Evolutionary conservation across 2,329 filamentous ascomycete genomes (phyloP), one percentile per base, ranked within the genome.

Genomic region (Hypoxylon sp.): DNA sequence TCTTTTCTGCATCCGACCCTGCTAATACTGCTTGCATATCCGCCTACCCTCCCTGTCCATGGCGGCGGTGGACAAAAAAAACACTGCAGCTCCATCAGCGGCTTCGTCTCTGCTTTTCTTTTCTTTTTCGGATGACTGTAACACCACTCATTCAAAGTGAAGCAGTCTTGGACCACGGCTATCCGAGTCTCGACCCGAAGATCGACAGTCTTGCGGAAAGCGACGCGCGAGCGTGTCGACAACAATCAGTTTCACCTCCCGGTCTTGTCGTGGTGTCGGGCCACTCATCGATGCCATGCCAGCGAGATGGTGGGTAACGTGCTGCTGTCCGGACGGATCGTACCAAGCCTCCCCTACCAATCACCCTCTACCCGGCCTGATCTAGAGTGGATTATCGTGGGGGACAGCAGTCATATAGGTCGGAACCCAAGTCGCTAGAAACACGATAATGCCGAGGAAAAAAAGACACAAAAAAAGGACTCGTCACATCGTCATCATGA

Each of bases 331-430:
- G 53, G 40, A 55, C 43, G 50, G 38, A 48, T 47, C 47, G 53
- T 29, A 35, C 20, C 31, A 49, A 55, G 18, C n/a, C n/a, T 45
- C 35, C 55, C 45, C 51, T 61, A 47, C 58, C 61, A 64, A 60
- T 63, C 56, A 60, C 35, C 54, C 48, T 49, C 42, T 55, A 61
- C 20, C 64, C 33, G 33, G 55, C 17, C 5, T 62, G 60, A 11
- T 18, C 47, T 58, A 58, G 20, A 50, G 62, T 53, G 63, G 66
- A 69, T 67, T 29, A 64, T 59, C 29, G 57, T 64, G 21, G 42
- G 54, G 13, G 68, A 66, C 40, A 55, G 55, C 41, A 50, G 54
- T 56, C 56, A 60, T 55, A 46, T 53, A 40, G 11, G 4, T 26
- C 48, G 43, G 40, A 45, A 48, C 18, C n/a, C n/a, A 20, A 48